Evolutionary conservation across 2,329 filamentous ascomycete species (phyloP), one percentile per base, ranked within the genome.

Genomic region (Rhinocladiella similis): DNA sequence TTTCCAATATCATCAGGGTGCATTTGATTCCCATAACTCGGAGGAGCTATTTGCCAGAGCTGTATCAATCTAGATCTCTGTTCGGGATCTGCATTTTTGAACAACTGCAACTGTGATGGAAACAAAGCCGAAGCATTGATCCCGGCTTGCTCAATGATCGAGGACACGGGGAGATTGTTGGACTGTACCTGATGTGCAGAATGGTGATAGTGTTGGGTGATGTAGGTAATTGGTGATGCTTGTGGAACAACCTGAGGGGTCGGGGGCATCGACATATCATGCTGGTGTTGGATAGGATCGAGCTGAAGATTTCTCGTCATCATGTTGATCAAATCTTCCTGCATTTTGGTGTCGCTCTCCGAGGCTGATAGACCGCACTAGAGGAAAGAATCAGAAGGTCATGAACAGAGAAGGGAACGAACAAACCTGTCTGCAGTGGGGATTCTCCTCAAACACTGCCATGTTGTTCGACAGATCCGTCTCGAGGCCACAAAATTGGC

Each of bases 121-220:
- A 89, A 89, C 43, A 96, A 81, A 19, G 83, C 77, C 7, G 77
- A 70, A 2, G 88, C 82, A 69, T 95, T 83, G 64, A 96, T 84
- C 63, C 86, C 86, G 45, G 77, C 70, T 47, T 77, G 72, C 55
- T 82, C 77, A 45, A 60, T 35, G 73, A 76, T 65, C 77, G 74
- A 33, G 75, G 75, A 5, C 79, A 79, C 61, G 81, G 80, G 13
- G 79, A 84, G 19, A 78, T 79, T 18, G 74, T 77, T 49, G 45
- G 69, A 59, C 18, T 74, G 72, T 47, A 69, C 77, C 59, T 86
- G 69, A 69, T 95, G 90, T 43, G 87, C 78, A 7, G 90, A 91
- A 69, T 92, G 90, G 62, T 88, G 87, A 72, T 96, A 96, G 72
- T 96, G 91, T 68, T 90, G 87, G 9, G 89, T 89, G 64, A 89